phyloP scores from a whole-genome alignment of 2,329 filamentous ascomycete species.

The Cladosporium sp. region DNA sequence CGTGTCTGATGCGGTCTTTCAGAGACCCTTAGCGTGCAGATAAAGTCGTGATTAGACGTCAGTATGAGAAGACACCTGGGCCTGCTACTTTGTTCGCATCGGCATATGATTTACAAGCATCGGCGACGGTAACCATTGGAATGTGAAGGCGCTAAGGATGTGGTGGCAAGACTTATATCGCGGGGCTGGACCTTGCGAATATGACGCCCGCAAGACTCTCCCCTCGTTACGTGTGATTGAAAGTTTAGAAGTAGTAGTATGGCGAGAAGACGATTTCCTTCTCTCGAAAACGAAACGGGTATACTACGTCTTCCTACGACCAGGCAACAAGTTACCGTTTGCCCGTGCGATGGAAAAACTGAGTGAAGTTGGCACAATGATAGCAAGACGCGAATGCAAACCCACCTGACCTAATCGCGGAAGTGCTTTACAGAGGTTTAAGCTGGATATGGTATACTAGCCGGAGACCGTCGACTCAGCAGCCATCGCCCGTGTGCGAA shows the following conservation, averaged over 20 bases:
- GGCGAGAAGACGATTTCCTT: not conserved
- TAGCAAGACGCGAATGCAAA: not conserved
- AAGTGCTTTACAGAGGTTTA: not conserved
- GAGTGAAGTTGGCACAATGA: not conserved
- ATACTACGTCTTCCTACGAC: conserved; percentile 2
- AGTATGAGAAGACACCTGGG: too few species aligned
- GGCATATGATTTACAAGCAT: not conserved
- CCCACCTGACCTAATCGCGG: not conserved
- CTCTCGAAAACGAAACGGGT: not conserved
- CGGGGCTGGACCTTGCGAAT: not conserved
- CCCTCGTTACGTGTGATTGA: not conserved
- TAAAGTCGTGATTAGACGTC: too few species aligned
- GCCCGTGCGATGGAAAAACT: not conserved
- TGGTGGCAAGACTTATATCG: not conserved
- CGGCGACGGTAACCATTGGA: not conserved
- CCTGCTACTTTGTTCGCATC: too few species aligned
- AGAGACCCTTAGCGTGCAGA: too few species aligned
- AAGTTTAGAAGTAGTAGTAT: not conserved
- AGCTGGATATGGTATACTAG: not conserved
- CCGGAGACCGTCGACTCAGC: not conserved
- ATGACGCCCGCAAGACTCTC: not conserved
- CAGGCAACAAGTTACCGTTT: not conserved
- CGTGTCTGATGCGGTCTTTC: too few species aligned
- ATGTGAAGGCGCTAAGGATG: not conserved
- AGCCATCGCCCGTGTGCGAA: not conserved